Evolutionary conservation across 2,329 filamentous ascomycete species (phyloP), one percentile per base, ranked within the genome.

Genomic region (Stachybotrys chartarum): DNA sequence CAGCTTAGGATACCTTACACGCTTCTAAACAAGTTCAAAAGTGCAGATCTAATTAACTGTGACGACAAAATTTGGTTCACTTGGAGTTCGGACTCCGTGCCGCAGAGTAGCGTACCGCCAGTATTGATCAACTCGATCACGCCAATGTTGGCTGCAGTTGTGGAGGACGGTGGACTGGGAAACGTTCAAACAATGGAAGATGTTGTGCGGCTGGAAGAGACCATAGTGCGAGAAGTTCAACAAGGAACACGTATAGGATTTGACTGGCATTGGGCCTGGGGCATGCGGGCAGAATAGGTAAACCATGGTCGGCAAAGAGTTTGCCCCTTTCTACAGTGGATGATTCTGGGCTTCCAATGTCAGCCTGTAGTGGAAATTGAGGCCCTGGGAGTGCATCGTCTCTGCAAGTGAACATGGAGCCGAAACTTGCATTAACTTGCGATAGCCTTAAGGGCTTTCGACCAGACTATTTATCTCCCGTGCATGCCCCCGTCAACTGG

Each of bases 401-500:
- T 24, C 24, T 24, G 24, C 3, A 24, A 24, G 24, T 24, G 4
- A 2, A 24, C 4, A 24, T 2, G 4, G 24, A 24, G 24, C 24
- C 24, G 24, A 24, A 24, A 4, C 24, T 24, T 12, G 11, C 5
- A 12, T 44, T 44, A 44, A 44, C 39, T 24, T 24, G 24, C 24
- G 4, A 24, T 24, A 24, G 24, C 24, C 24, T 3, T 4, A 24
- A 24, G 24, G 24, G 3, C 24, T 24, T 24, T 24, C 24, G 24
- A 24, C 24, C 24, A 24, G 4, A 24, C 24, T 24, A 51, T 30
- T 44, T 32, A 53, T 53, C 51, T 53, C 7, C 51, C 39, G 30
- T 53, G 51, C 51, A 53, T 53, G n/a, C 53, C 53, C 12, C 53
- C 53, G 24, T 54, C 53, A 12, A 54, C 24, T 5, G 53, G 53